Base-by-base conservation (phyloP, 2,329 filamentous ascomycete genomes). In the Pseudogymnoascus sp. region DNA sequence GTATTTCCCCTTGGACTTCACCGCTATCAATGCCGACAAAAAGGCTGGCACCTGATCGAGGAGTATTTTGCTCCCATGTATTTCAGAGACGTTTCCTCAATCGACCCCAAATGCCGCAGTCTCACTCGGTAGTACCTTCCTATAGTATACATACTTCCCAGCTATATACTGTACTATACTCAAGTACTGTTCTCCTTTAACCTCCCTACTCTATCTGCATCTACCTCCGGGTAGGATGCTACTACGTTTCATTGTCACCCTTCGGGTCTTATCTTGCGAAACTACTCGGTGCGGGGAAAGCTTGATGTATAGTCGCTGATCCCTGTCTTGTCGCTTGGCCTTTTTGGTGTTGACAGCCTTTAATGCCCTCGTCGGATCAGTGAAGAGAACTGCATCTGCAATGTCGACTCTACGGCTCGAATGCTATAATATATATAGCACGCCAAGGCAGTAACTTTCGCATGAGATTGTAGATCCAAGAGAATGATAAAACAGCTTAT, bases 301-400 rank as follows among this genome's bases (percentile, higher is more conserved):
- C 45, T 52, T 52, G 45, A 52, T 52, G 30, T 52, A 52, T 19
- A 18, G 45, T 30, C 23, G 41, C 41, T 48, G 41, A 48, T 48
- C 45, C 26, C 19, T 45, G n/a, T 23, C 26, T 52, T 52, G n/a
- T 52, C 26, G 15, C 45, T 30, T 52, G 45, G 45, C 45, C 45
- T 13, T 18, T 33, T 34, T n/a, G n/a, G n/a, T n/a, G n/a, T n/a
- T n/a, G n/a, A n/a, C n/a, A n/a, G n/a, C n/a, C n/a, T n/a, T n/a
- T n/a, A n/a, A n/a, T n/a, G n/a, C n/a, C n/a, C n/a, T n/a, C n/a
- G n/a, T n/a, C n/a, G n/a, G n/a, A n/a, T n/a, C n/a, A n/a, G n/a
- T n/a, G n/a, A n/a, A n/a, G n/a, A n/a, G n/a, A n/a, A n/a, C n/a
- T n/a, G n/a, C n/a, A n/a, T n/a, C n/a, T n/a, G n/a, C n/a, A n/a